Base-by-base conservation (phyloP, 108 stramenopile genomes). In the Mayamaea pseudoterrestris region DNA sequence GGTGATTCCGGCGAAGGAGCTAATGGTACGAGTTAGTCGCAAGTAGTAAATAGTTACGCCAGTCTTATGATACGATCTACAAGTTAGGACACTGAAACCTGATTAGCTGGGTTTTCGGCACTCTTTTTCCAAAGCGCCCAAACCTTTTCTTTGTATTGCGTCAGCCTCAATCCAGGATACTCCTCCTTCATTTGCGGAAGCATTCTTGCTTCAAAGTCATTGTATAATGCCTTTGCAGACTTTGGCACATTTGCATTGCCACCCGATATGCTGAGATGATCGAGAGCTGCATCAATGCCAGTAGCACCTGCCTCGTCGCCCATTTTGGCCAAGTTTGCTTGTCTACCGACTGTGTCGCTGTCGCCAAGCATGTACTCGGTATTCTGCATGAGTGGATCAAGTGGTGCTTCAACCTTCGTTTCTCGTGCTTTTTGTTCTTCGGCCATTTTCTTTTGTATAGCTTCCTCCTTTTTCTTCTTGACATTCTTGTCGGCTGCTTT, bases 91-190 rank as follows among this genome's bases (percentile, higher is more conserved):
- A n/a, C 37, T 39, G 18, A 39, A 3, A 51, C 25, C 27, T 80
- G 82, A 69, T 93, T 93, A 44, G 68, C 47, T 17, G 95, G 95
- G 57, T 96, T 96, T 55, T 96, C 95, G 11, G 95, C 89, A 28
- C 60, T 57, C 60, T 90, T 93, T 53, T 92, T 86, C 95, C 95
- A 96, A 24, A 77, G 37, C 1, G 71, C 35, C 32, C 80, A 96
- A 41, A 93, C 77, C 50, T 90, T 92, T 44, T 96, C 92, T 51
- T 93, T 78, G 64, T 90, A 86, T 65, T 96, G 95, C 47, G 86
- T 76, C 25, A 88, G 52, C 58, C 83, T 82, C 58, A 96, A 68
- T 24, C 89, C 89, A 43, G 95, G 95, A 66, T 75, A 73, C 22
- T 92, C 85, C 42, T 71, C 55, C 57, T 86, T 87, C 44, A 96